phyloP scores from a whole-genome alignment of 441 rosid genomes.

The Populus hybrid region DNA sequence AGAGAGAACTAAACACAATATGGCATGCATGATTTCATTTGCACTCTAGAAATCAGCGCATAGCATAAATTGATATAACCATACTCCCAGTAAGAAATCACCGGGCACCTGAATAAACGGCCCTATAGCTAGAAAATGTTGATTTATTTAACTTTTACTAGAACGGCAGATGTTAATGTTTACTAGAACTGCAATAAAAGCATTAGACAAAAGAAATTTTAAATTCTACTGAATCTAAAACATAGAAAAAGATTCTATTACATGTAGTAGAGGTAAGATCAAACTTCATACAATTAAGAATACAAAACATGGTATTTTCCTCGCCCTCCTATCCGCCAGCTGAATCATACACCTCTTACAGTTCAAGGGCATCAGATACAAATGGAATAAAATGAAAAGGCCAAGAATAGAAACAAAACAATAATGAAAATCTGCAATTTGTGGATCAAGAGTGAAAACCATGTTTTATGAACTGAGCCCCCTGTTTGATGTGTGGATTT shows the following conservation, averaged over 20 bases:
- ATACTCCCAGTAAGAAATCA: neutral
- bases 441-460: constrained; percentile 30
- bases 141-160: neutral
- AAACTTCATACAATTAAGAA: constrained; percentile 24
- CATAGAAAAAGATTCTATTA: constrained; percentile 9
- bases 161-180: neutral
- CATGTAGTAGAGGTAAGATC: constrained; percentile 12
- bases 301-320: constrained; percentile 21
- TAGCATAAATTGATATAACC: neutral
- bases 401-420: neutral
- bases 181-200: neutral
- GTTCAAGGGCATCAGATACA: constrained; percentile 28
- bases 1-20: neutral
- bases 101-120: neutral
- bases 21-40: neutral
- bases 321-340: constrained; percentile 31
- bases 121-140: neutral
- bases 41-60: neutral
- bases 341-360: constrained; percentile 39
- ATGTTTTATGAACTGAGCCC: constrained; percentile 23
- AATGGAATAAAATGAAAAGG: constrained; percentile 21
- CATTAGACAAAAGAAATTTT: constrained; percentile 6
- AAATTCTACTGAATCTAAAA: constrained; percentile 8
- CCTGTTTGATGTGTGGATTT: constrained; percentile 10
- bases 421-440: constrained; percentile 35